A percentile compares a stretch with the other conserved stretches of the same genome.
These are phyloP conservation scores for Lignosus rhinocerotis DNA, from an alignment of 1,284 basidiomycete genomes.

Conservation along the genomic window DNA sequence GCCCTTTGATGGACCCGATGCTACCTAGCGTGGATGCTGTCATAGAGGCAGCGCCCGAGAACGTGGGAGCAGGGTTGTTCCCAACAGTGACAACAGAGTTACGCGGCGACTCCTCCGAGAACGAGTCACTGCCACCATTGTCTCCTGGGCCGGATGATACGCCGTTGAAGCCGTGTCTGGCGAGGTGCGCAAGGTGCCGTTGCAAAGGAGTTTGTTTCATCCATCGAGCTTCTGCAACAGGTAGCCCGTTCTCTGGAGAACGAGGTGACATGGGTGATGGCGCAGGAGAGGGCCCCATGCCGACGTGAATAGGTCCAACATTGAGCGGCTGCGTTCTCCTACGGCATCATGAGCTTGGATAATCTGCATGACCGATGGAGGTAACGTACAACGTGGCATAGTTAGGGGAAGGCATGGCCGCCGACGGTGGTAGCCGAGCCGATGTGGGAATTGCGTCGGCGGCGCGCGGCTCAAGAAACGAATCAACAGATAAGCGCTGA, in stretches of 20 bases:
- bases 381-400: constrained; percentile 16
- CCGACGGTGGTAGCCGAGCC: constrained; percentile 17
- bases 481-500: constrained; percentile 57
- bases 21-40: constrained; percentile 38
- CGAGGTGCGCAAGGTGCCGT: constrained; percentile 72
- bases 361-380: not conserved
- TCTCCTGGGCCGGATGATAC: constrained; percentile 74
- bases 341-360: not conserved
- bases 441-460: constrained; percentile 18
- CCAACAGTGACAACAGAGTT: constrained; percentile 69
- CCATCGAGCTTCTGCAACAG: constrained; percentile 28
- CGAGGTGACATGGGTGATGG: constrained; percentile 38
- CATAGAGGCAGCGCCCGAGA: constrained; percentile 34
- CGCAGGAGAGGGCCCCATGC: constrained; percentile 35
- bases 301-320: constrained; percentile 24
- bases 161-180: constrained; percentile 77
- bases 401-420: constrained; percentile 21
- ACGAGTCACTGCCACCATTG: constrained; percentile 52
- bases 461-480: constrained; percentile 28
- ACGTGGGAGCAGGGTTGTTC: constrained; percentile 29
- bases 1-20: constrained; percentile 43
- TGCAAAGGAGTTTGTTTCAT: constrained; percentile 74
- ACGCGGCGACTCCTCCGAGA: constrained; percentile 64
- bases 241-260: constrained; percentile 23
- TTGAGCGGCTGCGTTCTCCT: constrained; percentile 22